Conservation (phyloP, 352 stramenopile species). For the Phytophthora capsici region DNA sequence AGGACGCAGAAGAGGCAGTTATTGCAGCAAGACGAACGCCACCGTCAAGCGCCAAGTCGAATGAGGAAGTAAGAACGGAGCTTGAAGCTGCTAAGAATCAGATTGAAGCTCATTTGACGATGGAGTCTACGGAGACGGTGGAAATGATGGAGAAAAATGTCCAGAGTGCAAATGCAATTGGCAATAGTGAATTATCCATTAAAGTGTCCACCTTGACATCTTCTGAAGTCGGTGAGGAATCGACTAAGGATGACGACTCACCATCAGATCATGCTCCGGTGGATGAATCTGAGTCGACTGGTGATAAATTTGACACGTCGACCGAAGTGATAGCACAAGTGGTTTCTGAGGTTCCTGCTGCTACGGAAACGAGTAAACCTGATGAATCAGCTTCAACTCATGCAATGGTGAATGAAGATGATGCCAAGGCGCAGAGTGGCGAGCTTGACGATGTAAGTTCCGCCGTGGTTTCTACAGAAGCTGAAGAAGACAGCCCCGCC, state of each 20-base stretch:
- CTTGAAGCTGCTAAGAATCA: constrained; percentile 3
- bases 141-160: not conserved
- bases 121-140: constrained; percentile 4
- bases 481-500: not conserved
- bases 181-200: not conserved
- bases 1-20: constrained; percentile 16
- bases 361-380: too few species aligned
- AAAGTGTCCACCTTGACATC: not conserved
- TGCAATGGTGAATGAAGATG: too few species aligned
- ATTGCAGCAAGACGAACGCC: constrained; percentile 9
- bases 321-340: too few species aligned
- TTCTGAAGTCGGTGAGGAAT: constrained; percentile 4
- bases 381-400: too few species aligned
- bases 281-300: constrained; percentile 2
- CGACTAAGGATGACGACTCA: not conserved
- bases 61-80: constrained; percentile 7
- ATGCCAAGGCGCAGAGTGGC: too few species aligned
- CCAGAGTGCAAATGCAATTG: not conserved
- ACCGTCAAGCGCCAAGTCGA: constrained; percentile 20
- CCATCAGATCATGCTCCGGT: not conserved
- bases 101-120: not conserved
- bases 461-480: not conserved
- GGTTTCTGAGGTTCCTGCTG: too few species aligned
- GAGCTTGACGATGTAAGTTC: too few species aligned
- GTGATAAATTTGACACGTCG: not conserved